Conservation (phyloP, 441 rosid genomes). For the Sinapis alba region DNA sequence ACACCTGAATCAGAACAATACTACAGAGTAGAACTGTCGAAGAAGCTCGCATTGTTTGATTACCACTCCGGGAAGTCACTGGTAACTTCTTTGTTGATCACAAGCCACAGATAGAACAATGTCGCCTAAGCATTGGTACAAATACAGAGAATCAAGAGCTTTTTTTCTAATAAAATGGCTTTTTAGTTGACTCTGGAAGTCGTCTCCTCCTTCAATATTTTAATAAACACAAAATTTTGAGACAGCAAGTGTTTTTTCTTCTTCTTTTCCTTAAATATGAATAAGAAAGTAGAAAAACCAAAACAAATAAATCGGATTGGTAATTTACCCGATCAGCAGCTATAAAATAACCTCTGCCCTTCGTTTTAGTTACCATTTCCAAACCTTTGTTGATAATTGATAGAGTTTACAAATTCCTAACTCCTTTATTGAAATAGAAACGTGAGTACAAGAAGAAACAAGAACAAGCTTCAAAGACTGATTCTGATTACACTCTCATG, state of each 20-base stretch:
- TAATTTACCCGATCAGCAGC: background rate
- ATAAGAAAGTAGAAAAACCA: background rate
- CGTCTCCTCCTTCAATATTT: background rate
- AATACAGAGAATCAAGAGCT: background rate
- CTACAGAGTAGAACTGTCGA: background rate
- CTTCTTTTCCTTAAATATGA: background rate
- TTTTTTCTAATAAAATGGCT: background rate
- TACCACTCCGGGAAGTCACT: background rate
- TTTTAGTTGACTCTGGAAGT: background rate
- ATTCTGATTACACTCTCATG: background rate
- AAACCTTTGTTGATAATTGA: background rate
- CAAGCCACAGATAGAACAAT: background rate
- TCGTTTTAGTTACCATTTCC: background rate
- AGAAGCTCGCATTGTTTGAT: background rate
- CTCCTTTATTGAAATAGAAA: too few relatives aligned
- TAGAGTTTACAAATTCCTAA: too few relatives aligned
- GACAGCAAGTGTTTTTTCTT: background rate
- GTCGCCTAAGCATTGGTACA: background rate
- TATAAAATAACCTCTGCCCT: background rate
- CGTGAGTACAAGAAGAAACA: background rate
- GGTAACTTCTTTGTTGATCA: background rate
- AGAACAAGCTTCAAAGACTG: background rate
- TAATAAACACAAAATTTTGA: background rate
- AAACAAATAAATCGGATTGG: background rate
- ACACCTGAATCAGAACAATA: background rate